Percentiles rank a stretch among this genome's conserved stretches.
phyloP scores from a whole-genome alignment of 1,284 basidiomycete species.

The Caloboletus firmus region DNA sequence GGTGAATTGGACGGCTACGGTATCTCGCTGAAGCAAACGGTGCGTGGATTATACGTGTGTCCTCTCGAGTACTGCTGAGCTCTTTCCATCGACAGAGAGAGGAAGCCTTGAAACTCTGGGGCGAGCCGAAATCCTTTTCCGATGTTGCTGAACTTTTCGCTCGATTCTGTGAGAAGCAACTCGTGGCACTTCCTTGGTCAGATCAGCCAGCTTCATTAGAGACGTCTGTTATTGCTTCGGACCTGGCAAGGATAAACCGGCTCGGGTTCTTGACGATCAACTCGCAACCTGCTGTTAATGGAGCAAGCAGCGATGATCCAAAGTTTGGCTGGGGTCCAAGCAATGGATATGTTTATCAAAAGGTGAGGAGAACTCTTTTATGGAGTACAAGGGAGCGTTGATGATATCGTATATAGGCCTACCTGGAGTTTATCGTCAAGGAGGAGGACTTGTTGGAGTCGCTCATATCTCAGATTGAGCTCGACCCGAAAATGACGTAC shows the following conservation, averaged over 20 bases:
- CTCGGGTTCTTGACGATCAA: slow-evolving; percentile 97
- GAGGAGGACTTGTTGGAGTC: slow-evolving; percentile 66
- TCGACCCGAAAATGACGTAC: slow-evolving; percentile 91
- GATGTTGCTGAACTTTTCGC: slow-evolving; percentile 80
- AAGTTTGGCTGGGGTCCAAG: slow-evolving; percentile 93
- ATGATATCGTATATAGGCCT: slow-evolving; percentile 60
- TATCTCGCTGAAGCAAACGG: slow-evolving; percentile 79
- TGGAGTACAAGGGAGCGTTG: not conserved
- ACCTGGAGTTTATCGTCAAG: slow-evolving; percentile 92
- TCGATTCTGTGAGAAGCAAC: slow-evolving; percentile 71
- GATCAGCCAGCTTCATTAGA: slow-evolving; percentile 85
- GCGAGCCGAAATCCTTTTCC: slow-evolving; percentile 65
- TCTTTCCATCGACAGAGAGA: slow-evolving; percentile 55
- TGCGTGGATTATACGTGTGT: slow-evolving; percentile 38
- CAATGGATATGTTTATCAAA: slow-evolving; percentile 97
- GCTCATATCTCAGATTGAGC: slow-evolving; percentile 84
- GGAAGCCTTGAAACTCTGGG: slow-evolving; percentile 88
- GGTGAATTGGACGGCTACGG: slow-evolving; percentile 97
- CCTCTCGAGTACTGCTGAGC: slow-evolving; percentile 4
- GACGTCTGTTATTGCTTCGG: slow-evolving; percentile 78
- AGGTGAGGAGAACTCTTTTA: slow-evolving; percentile 51
- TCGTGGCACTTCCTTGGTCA: slow-evolving; percentile 92
- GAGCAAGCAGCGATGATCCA: slow-evolving; percentile 82
- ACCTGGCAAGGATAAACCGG: slow-evolving; percentile 84
- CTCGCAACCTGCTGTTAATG: slow-evolving; percentile 96